Conservation (phyloP, 148 eudicot genomes). For the Nepenthes mirabilis region DNA sequence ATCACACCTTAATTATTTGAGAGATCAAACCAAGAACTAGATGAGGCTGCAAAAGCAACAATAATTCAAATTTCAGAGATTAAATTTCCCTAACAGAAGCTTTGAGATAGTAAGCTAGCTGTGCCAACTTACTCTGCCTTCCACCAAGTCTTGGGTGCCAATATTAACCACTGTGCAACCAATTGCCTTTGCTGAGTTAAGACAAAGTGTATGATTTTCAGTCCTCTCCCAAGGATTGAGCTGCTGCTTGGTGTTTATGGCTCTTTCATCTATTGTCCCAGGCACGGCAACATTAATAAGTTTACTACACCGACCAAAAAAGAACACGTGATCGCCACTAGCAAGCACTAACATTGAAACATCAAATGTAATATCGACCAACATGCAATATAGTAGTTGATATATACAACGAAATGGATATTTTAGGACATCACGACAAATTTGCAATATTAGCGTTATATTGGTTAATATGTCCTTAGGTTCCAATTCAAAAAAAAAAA, state of each 20-base stretch:
- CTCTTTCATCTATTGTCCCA: slow-evolving; percentile 82
- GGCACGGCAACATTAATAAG: slow-evolving; percentile 96
- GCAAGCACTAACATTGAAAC: not conserved
- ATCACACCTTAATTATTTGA: slow-evolving; percentile 81
- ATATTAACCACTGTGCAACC: slow-evolving; percentile 98
- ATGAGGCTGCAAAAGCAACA: slow-evolving; percentile 55
- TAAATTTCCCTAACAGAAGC: not conserved
- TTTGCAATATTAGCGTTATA: too few relatives aligned
- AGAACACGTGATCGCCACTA: slow-evolving; percentile 6
- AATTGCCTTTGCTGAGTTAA: slow-evolving; percentile 97
- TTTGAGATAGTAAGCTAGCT: not conserved
- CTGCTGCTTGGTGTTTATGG: slow-evolving; percentile 77
- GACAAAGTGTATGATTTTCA: slow-evolving; percentile 94
- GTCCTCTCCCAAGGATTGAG: slow-evolving; percentile 98
- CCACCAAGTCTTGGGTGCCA: slow-evolving; percentile 91
- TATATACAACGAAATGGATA: too few relatives aligned
- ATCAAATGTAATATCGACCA: too few relatives aligned
- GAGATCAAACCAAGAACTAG: slow-evolving; percentile 82
- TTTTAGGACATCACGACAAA: too few relatives aligned
- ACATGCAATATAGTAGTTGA: too few relatives aligned
- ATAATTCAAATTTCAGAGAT: not conserved
- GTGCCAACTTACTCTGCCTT: slow-evolving; percentile 77
- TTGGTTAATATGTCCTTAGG: too few relatives aligned
- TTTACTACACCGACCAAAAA: slow-evolving; percentile 49
- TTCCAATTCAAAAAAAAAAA: too few relatives aligned